Evolutionary conservation across 1,139 yeast species (phyloP), one percentile per base, ranked within the genome.

Genomic region (Protomyces inouyei): DNA sequence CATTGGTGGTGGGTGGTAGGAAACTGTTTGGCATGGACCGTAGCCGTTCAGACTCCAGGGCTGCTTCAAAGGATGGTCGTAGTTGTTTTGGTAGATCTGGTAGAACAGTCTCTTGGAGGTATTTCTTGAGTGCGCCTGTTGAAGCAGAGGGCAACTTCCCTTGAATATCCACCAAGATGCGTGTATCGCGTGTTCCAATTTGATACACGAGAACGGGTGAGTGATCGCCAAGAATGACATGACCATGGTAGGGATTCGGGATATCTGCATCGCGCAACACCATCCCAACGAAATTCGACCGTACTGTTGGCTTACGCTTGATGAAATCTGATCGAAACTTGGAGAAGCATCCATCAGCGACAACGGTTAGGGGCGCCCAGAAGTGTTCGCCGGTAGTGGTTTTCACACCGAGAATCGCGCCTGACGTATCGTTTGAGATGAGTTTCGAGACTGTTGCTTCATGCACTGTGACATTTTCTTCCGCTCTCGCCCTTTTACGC

Each of bases 11-110:
- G 0, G 97, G 97, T 8, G 96, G 84, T 66, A 93, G 79, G 76
- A 84, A 93, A 72, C 95, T 96, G 76, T 92, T 92, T 57, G 99
- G 98, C 98, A 93, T 93, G 56, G 89, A 83, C 69, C 89, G 84
- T 73, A 87, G 84, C 71, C 86, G 82, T 48, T 80, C 79, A 16
- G 80, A 76, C 18, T 78, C 76, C 52, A 86, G 71, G 1, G 91
- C 87, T 36, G 76, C 75, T 64, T 76, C 76, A 73, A 93, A 89
- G 10, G 95, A 81, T 8, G 95, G 88, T 69, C 81, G 79, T 56
- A 87, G 76, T 40, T 75, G 72, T 61, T 79, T 75, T 14, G 99
- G 98, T 64, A 93, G 76, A 60, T 81, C 77, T 35, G 95, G 90
- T 65, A 85, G 76, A 5, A 92, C 95, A 18, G 80, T 77, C 8